Conservation (phyloP, 2,329 filamentous ascomycete species). For the Taxawa tesnikishii region DNA sequence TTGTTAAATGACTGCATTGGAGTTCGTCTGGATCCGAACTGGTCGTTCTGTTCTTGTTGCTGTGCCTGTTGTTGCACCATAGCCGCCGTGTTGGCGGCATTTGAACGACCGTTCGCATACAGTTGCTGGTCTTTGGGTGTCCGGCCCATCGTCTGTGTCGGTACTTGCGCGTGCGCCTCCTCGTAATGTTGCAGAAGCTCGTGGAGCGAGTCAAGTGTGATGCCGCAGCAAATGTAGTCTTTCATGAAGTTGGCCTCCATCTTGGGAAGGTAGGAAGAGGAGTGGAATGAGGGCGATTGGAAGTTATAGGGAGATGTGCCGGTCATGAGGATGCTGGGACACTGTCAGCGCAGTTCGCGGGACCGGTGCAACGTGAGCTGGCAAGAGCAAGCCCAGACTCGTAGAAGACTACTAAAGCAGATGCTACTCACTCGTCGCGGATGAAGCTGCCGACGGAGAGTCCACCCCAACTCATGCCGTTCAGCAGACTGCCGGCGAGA, state of each 20-base stretch:
- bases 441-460: constrained; percentile 95
- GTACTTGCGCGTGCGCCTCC: constrained; percentile 67
- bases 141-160: constrained; percentile 25
- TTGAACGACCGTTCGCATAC: constrained; percentile 8
- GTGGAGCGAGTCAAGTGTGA: constrained; percentile 80
- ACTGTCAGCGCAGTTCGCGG: too few species aligned
- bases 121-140: constrained; percentile 23
- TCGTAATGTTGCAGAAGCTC: constrained; percentile 95
- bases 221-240: constrained; percentile 90
- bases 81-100: constrained; percentile 8
- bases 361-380: too few species aligned
- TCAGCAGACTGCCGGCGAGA: constrained; percentile 45
- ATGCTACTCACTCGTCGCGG: constrained; percentile 77
- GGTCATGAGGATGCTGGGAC: constrained; percentile 74
- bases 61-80: constrained; percentile 9
- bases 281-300: constrained; percentile 89
- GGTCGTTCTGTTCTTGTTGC: neutral
- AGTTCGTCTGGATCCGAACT: neutral
- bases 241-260: constrained; percentile 96
- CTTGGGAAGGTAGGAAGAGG: constrained; percentile 90
- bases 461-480: constrained; percentile 93
- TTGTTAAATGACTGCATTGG: constrained; percentile 1
- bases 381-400: too few species aligned
- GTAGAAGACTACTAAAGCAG: too few species aligned
- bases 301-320: constrained; percentile 85